These are phyloP conservation scores for Dactylis glomerata DNA, from an alignment of 176 grass and related monocot genomes.

Conservation along the genomic window DNA sequence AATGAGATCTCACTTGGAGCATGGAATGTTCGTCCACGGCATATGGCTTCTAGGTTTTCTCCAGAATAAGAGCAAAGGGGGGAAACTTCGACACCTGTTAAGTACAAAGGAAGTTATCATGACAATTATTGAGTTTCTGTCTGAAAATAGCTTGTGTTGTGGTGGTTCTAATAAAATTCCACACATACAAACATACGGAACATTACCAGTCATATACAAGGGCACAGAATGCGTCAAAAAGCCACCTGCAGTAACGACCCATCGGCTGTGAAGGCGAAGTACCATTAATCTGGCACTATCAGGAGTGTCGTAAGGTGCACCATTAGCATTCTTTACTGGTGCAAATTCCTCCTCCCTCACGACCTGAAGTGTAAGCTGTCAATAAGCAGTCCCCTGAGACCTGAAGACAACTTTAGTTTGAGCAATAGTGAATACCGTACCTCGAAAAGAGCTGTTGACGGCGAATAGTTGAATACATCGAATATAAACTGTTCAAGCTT, in stretches of 20 bases:
- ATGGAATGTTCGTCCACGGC: slow-evolving; percentile 79
- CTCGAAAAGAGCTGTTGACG: slow-evolving; percentile 83
- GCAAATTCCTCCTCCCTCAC: slow-evolving; percentile 95
- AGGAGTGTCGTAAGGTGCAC: slow-evolving; percentile 76
- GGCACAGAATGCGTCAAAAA: slow-evolving; percentile 90
- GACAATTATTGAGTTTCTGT: slow-evolving; percentile 3
- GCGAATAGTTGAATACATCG: slow-evolving; percentile 79
- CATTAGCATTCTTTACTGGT: slow-evolving; percentile 93
- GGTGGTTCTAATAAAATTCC: neutral
- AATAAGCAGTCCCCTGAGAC: neutral
- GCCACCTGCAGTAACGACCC: slow-evolving; percentile 91
- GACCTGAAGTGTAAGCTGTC: slow-evolving; percentile 47
- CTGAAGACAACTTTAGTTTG: neutral
- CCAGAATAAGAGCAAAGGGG: slow-evolving; percentile 78
- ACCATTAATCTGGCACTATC: slow-evolving; percentile 77
- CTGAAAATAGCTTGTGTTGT: neutral
- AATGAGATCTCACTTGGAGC: slow-evolving; percentile 69
- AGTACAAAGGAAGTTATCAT: neutral
- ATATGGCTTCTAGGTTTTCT: slow-evolving; percentile 81
- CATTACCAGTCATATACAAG: slow-evolving; percentile 76
- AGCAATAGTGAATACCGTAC: slow-evolving; percentile 30
- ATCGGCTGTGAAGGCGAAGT: slow-evolving; percentile 86
- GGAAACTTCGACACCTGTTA: slow-evolving; percentile 76
- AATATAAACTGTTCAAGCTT: slow-evolving; percentile 98
- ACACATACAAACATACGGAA: neutral